Evolutionary conservation across 106 monocot species (phyloP).

Genomic region (Allium fistulosum): DNA sequence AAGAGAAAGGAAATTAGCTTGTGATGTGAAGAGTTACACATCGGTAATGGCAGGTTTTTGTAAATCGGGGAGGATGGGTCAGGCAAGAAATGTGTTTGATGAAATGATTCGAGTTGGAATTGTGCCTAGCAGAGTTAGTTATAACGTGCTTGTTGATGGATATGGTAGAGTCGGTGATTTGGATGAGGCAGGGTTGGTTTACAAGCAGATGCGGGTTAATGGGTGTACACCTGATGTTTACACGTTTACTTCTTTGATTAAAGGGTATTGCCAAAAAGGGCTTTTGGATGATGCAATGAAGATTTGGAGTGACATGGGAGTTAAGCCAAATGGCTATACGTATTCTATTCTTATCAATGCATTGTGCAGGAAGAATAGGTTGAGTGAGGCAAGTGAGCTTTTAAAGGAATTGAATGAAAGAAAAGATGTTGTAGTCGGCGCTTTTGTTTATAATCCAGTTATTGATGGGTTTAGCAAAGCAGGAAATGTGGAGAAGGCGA

Average conservation of each 20-base stretch:
- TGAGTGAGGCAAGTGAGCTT: constrained; percentile 39
- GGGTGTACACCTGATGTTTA: constrained; percentile 64
- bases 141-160: constrained; percentile 82
- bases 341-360: constrained; percentile 53
- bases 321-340: constrained; percentile 61
- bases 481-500: constrained; percentile 68
- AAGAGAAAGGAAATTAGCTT: constrained; percentile 14
- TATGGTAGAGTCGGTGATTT: constrained; percentile 57
- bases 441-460: constrained; percentile 80
- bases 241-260: constrained; percentile 73
- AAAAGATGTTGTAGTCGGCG: constrained; percentile 28
- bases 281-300: constrained; percentile 46
- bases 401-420: constrained; percentile 42
- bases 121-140: constrained; percentile 48
- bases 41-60: constrained; percentile 51
- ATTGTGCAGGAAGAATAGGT: constrained; percentile 66
- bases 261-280: constrained; percentile 55
- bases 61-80: constrained; percentile 47
- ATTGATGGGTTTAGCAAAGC: constrained; percentile 68
- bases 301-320: constrained; percentile 48
- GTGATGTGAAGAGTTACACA: constrained; percentile 55
- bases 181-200: constrained; percentile 27
- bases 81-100: constrained; percentile 37
- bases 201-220: constrained; percentile 39
- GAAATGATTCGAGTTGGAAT: constrained; percentile 58